A percentile compares a stretch with the other conserved stretches of the same genome.
These are phyloP conservation scores for Apophysomyces sp. DNA, from an alignment of 371 early-diverging fungal genomes.

Conservation along the genomic window DNA sequence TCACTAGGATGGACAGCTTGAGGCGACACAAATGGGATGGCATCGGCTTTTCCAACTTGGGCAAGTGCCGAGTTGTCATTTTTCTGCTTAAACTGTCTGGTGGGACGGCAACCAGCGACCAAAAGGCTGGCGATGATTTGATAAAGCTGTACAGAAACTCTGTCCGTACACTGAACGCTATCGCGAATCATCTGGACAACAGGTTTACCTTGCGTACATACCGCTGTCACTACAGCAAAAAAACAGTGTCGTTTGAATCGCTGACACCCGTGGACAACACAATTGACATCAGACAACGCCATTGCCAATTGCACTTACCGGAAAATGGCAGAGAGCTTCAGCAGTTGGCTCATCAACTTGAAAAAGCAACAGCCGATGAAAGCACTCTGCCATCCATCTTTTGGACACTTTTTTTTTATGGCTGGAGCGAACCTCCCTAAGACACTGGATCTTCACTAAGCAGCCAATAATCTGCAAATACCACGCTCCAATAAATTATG, in stretches of 20 bases:
- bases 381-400: too few species aligned
- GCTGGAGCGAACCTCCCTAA: too few species aligned
- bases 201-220: neutral
- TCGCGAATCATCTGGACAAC: neutral
- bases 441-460: too few species aligned
- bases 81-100: neutral
- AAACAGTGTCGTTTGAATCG: constrained; percentile 1
- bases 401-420: too few species aligned
- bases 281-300: neutral
- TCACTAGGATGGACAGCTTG: neutral
- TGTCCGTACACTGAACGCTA: neutral
- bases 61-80: neutral
- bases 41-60: neutral
- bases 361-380: too few species aligned
- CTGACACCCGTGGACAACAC: neutral
- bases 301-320: neutral
- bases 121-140: neutral
- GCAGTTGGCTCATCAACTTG: too few species aligned
- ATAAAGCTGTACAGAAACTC: constrained; percentile 3
- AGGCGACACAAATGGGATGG: neutral
- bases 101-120: neutral
- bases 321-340: neutral
- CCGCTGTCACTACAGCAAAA: constrained; percentile 3
- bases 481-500: too few species aligned
- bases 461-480: too few species aligned